These are phyloP conservation scores for Westerdykella sp. DNA, from an alignment of 2,329 filamentous ascomycete genomes.

Conservation along the genomic window DNA sequence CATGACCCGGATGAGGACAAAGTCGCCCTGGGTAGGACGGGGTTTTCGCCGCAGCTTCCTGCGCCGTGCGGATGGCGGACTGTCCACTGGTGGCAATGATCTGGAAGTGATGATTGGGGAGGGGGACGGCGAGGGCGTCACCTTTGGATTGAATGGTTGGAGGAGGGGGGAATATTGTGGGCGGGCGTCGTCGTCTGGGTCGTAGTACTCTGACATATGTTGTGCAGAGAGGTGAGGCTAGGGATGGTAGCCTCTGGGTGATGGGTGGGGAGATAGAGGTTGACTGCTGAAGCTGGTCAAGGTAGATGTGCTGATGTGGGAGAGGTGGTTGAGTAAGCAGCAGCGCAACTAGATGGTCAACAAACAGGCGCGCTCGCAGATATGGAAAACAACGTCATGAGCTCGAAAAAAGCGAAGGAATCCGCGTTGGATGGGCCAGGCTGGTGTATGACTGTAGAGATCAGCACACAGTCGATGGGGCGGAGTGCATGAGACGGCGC, in stretches of 20 bases:
- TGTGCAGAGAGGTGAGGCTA: conserved; percentile 15
- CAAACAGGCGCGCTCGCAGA: too few species aligned
- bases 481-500: conserved; percentile 9
- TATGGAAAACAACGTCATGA: too few species aligned
- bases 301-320: not conserved
- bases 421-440: not conserved
- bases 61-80: conserved; percentile 42
- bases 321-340: too few species aligned
- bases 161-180: conserved; percentile 39
- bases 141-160: conserved; percentile 40
- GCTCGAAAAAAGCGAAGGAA: too few species aligned
- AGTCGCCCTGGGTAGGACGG: conserved; percentile 55
- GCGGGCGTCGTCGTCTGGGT: conserved; percentile 46
- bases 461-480: conserved; percentile 7
- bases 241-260: conserved; percentile 12
- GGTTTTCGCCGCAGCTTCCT: conserved; percentile 46
- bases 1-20: conserved; percentile 61
- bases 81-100: conserved; percentile 27
- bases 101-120: conserved; percentile 31
- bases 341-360: too few species aligned
- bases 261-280: not conserved
- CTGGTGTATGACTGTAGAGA: conserved; percentile 9
- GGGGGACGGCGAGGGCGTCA: conserved; percentile 49
- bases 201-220: conserved; percentile 37
- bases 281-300: not conserved